Percentiles rank a stretch among this genome's conserved stretches.
Evolutionary conservation across 176 grass and related monocot genomes (phyloP).

Genomic region (Musa itinerans): DNA sequence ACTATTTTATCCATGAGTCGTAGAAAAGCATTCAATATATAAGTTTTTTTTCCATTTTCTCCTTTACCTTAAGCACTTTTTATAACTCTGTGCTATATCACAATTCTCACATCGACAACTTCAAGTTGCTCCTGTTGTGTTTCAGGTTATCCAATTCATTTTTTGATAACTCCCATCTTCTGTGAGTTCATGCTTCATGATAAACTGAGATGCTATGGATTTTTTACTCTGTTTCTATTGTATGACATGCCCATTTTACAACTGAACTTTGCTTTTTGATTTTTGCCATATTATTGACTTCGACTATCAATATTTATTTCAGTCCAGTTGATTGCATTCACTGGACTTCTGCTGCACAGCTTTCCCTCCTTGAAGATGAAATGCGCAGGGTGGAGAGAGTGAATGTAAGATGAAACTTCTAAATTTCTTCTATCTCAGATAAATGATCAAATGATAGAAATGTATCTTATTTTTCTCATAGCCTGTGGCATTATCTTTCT

Average conservation of each 20-base stretch:
- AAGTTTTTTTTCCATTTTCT: too few relatives aligned
- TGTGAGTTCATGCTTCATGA: too few relatives aligned
- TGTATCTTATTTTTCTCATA: neutral
- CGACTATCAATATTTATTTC: conserved; percentile 22
- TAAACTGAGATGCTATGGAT: too few relatives aligned
- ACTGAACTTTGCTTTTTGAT: neutral
- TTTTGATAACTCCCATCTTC: too few relatives aligned
- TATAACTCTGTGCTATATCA: too few relatives aligned
- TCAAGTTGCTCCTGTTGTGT: too few relatives aligned
- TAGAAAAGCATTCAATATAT: too few relatives aligned
- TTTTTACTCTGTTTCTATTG: neutral
- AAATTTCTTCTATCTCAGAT: neutral
- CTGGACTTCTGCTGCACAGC: conserved; percentile 86
- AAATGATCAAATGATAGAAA: neutral
- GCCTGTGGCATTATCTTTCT: too few relatives aligned
- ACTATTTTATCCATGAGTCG: too few relatives aligned
- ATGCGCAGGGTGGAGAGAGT: conserved; percentile 83
- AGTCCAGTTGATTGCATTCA: conserved; percentile 97
- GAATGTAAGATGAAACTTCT: conserved; percentile 38
- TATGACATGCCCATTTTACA: neutral
- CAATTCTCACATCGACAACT: too few relatives aligned
- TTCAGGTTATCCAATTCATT: too few relatives aligned
- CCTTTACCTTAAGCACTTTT: too few relatives aligned
- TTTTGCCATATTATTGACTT: conserved; percentile 5
- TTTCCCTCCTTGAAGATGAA: conserved; percentile 88